These are phyloP conservation scores for Botrytis byssoidea DNA, from an alignment of 2,329 filamentous ascomycete species.

Conservation along the genomic window DNA sequence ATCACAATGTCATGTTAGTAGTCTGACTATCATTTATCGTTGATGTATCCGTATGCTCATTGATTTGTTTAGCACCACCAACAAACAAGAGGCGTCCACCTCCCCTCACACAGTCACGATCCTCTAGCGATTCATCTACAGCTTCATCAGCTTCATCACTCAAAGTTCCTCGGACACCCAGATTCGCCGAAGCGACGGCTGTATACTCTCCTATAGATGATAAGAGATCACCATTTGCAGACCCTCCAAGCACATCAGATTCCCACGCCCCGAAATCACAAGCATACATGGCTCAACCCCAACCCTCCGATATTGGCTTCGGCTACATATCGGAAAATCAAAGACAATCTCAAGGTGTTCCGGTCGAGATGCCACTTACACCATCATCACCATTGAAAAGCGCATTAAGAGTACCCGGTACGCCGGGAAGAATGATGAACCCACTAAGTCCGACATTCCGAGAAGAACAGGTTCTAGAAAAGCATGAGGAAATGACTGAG, in stretches of 20 bases:
- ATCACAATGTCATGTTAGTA: slow-evolving; percentile 34
- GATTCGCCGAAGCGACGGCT: slow-evolving; percentile 78
- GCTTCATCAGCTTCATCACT: slow-evolving; percentile 44
- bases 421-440: slow-evolving; percentile 71
- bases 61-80: slow-evolving; percentile 22
- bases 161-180: slow-evolving; percentile 70
- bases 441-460: slow-evolving; percentile 87
- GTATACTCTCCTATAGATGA: slow-evolving; percentile 73
- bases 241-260: slow-evolving; percentile 50
- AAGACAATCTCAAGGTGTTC: slow-evolving; percentile 44
- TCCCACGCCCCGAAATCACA: slow-evolving; percentile 33
- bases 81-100: slow-evolving; percentile 36
- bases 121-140: slow-evolving; percentile 44
- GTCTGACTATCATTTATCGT: not conserved
- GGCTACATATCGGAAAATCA: slow-evolving; percentile 73
- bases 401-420: slow-evolving; percentile 83
- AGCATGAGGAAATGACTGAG: slow-evolving; percentile 76
- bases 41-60: slow-evolving; percentile 18
- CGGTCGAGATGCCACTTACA: slow-evolving; percentile 60
- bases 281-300: slow-evolving; percentile 59
- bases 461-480: slow-evolving; percentile 84
- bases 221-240: slow-evolving; percentile 55
- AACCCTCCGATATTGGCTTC: slow-evolving; percentile 86
- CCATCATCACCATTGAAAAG: slow-evolving; percentile 84
- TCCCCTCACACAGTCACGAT: slow-evolving; percentile 37